A percentile compares a stretch with the other conserved stretches of the same genome.
These are phyloP conservation scores for Caryopteris hybrid DNA, from an alignment of 305 asterid genomes.

Conservation along the genomic window DNA sequence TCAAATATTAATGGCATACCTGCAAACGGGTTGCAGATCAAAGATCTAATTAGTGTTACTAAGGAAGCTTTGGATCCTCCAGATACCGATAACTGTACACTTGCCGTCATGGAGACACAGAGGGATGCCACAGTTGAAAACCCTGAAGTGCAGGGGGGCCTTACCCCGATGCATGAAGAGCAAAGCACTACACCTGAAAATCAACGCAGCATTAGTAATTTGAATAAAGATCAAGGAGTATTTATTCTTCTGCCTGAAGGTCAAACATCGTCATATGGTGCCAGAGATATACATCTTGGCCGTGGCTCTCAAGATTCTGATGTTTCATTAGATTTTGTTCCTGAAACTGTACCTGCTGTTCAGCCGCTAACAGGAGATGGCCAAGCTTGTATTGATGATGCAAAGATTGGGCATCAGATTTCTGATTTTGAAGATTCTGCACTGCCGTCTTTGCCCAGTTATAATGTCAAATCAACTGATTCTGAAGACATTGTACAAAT, in stretches of 20 bases:
- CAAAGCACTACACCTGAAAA: not conserved
- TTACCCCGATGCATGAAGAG: slow-evolving; percentile 15
- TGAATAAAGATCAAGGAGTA: slow-evolving; percentile 11
- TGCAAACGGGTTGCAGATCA: slow-evolving; percentile 65
- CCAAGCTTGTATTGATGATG: slow-evolving; percentile 21
- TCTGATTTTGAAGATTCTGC: slow-evolving; percentile 26
- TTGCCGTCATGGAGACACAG: slow-evolving; percentile 28
- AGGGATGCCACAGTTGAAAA: slow-evolving; percentile 27
- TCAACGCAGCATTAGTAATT: not conserved
- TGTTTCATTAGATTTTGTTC: slow-evolving; percentile 12
- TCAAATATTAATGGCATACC: slow-evolving; percentile 67
- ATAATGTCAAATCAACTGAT: slow-evolving; percentile 6
- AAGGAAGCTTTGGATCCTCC: slow-evolving; percentile 22
- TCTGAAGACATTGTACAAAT: slow-evolving; percentile 21
- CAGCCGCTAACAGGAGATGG: slow-evolving; percentile 12
- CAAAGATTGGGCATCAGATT: slow-evolving; percentile 17
- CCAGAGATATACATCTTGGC: not conserved
- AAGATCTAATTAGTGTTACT: slow-evolving; percentile 35
- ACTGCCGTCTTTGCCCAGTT: slow-evolving; percentile 20
- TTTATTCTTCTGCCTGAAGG: slow-evolving; percentile 8
- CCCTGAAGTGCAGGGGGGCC: slow-evolving; percentile 26
- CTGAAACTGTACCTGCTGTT: slow-evolving; percentile 19
- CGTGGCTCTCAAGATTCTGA: slow-evolving; percentile 2
- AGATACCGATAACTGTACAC: slow-evolving; percentile 19
- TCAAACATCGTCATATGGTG: slow-evolving; percentile 10